Percentiles rank a stretch among this genome's conserved stretches.
Conservation (phyloP, 257 asterid genomes). For the Jasminum sambac region DNA sequence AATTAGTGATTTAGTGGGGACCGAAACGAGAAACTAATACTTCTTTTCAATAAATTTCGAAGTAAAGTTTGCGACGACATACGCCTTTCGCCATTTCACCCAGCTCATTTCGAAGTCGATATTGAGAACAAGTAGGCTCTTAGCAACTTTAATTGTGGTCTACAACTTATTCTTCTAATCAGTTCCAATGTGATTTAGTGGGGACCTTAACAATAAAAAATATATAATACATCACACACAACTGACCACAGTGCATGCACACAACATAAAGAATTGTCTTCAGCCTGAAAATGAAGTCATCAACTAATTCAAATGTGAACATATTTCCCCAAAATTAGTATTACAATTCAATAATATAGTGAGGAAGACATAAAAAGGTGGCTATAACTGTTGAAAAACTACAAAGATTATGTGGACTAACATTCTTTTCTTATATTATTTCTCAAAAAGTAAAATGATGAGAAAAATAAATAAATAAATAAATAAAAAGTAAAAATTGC, state of each 20-base stretch:
- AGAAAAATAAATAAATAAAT: background rate
- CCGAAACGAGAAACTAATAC: background rate
- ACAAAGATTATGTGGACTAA: conserved; percentile 19
- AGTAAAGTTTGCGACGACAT: too few species aligned
- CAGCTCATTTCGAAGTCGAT: background rate
- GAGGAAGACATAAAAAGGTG: conserved; percentile 23
- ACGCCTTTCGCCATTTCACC: background rate
- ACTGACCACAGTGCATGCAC: conserved; percentile 18
- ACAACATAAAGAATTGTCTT: conserved; percentile 41
- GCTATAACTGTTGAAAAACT: conserved; percentile 21
- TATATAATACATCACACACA: background rate
- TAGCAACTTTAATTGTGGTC: background rate
- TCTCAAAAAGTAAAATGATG: conserved; percentile 15
- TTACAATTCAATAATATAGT: conserved; percentile 15
- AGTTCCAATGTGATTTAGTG: background rate
- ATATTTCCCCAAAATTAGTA: conserved; percentile 27
- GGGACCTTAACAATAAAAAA: background rate
- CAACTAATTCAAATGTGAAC: conserved; percentile 35
- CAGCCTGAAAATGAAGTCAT: conserved; percentile 39
- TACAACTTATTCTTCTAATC: background rate
- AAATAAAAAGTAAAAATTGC: conserved; percentile 4
- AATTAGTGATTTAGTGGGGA: background rate
- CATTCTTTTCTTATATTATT: conserved; percentile 24
- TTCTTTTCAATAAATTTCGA: background rate
- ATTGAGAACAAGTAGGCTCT: background rate